Percentiles rank a stretch among this genome's conserved stretches.
These are phyloP conservation scores for Naematelia aurantialba DNA, from an alignment of 768 basidiomycete genomes.

Conservation along the genomic window DNA sequence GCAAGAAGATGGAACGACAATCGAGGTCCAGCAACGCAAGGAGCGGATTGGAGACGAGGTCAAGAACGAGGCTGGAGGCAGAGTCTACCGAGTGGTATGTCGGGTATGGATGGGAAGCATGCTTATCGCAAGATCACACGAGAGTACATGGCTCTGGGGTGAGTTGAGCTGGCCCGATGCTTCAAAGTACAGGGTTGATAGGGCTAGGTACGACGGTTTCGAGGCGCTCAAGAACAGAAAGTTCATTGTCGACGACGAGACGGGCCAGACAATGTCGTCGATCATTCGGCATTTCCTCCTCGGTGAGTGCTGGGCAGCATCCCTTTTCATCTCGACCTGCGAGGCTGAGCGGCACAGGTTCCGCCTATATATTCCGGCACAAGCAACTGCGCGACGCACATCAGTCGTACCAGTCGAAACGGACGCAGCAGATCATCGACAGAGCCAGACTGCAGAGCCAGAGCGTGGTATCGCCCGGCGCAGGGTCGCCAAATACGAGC, in stretches of 20 bases:
- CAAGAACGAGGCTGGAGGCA: slow-evolving; percentile 56
- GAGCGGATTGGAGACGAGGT: slow-evolving; percentile 55
- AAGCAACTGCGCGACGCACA: slow-evolving; percentile 55
- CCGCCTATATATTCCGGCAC: slow-evolving; percentile 66
- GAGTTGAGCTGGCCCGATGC: neutral
- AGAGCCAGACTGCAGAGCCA: slow-evolving; percentile 20
- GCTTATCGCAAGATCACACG: slow-evolving; percentile 55
- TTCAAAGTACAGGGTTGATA: no score
- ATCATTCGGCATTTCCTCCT: slow-evolving; percentile 80
- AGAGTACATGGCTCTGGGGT: slow-evolving; percentile 63
- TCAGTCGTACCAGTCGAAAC: slow-evolving; percentile 34
- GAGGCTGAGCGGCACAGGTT: slow-evolving; percentile 58
- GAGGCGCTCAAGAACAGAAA: slow-evolving; percentile 61
- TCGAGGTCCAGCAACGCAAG: slow-evolving; percentile 42
- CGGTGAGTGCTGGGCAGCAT: slow-evolving; percentile 55
- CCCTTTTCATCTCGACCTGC: neutral
- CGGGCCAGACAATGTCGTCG: slow-evolving; percentile 69
- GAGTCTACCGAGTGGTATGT: slow-evolving; percentile 67
- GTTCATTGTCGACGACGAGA: slow-evolving; percentile 77
- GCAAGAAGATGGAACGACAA: slow-evolving; percentile 43
- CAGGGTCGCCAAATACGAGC: slow-evolving; percentile 15
- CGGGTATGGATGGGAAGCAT: neutral
- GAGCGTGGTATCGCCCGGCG: no score
- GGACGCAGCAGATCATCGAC: slow-evolving; percentile 36
- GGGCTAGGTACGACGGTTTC: slow-evolving; percentile 73